These are phyloP conservation scores for Colletotrichum sp. DNA, from an alignment of 2,329 filamentous ascomycete genomes.

Conservation along the genomic window DNA sequence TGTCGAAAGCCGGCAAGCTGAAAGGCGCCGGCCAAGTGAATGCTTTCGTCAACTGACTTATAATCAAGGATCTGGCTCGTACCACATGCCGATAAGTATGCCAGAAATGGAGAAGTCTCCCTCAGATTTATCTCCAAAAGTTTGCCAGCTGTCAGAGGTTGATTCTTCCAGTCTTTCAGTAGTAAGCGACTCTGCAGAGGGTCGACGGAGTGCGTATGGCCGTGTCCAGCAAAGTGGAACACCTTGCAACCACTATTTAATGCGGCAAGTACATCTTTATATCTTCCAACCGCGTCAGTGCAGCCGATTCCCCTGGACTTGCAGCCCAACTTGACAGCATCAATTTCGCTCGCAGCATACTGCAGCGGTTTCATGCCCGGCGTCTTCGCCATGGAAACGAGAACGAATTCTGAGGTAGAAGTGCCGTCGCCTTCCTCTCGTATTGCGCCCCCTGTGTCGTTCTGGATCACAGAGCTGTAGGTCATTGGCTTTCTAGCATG, in stretches of 20 bases:
- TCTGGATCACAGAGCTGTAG: rapidly evolving
- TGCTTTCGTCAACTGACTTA: conserved; percentile 36
- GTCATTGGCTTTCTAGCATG: neutral
- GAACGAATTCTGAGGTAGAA: conserved; percentile 1
- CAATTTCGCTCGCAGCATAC: conserved; percentile 25
- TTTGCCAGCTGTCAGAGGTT: conserved; percentile 18
- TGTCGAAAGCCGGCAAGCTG: conserved; percentile 45
- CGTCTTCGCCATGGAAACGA: conserved; percentile 32
- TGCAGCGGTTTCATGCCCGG: neutral
- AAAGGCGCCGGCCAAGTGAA: conserved; percentile 32
- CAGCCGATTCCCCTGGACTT: neutral
- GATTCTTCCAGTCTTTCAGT: neutral
- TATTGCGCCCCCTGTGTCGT: neutral
- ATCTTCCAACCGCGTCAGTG: neutral
- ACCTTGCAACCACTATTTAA: conserved; percentile 31
- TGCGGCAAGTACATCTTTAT: conserved; percentile 26
- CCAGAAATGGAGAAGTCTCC: conserved; percentile 32
- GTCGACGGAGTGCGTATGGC: neutral
- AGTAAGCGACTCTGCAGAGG: conserved; percentile 17
- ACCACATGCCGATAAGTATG: conserved; percentile 42
- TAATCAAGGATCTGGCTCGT: conserved; percentile 30
- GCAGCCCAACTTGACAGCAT: conserved; percentile 12
- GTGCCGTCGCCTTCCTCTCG: neutral
- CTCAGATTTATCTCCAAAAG: conserved; percentile 23
- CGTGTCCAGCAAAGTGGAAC: conserved; percentile 49